Evolutionary conservation across 352 stramenopile genomes (phyloP), one percentile per base, ranked within the genome.

Genomic region (Blastocystis sp.): DNA sequence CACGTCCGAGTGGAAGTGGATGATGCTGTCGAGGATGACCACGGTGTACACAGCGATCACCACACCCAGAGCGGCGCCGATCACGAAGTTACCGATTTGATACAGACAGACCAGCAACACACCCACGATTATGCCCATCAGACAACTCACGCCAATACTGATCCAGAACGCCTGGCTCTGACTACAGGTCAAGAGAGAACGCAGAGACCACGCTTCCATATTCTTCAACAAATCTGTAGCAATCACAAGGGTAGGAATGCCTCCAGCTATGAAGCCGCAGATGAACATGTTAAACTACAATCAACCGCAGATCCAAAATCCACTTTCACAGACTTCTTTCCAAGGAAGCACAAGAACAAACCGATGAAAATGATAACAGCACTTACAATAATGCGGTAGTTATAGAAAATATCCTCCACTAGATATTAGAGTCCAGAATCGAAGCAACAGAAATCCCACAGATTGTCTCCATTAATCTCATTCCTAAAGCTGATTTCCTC

Each of bases 331-430:
- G 73, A 84, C 73, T 84, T 84, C 26, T 66, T 66, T 15, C 73
- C 73, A 7, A 84, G 50, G 73, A 84, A 84, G 73, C 73, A 84
- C 37, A 84, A 23, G 73, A 84, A 84, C 20, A 84, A 55, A 47
- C 73, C 73, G 29, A 84, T 63, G 23, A 64, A 29, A 20, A 84
- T 84, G n/a, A 84, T 64, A 13, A 84, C 73, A 34, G 43, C 73
- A 47, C 62, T 84, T 18, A 84, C 54, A 45, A 84, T 66, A 47
- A 84, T 84, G 34, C 62, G 64, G 39, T 84, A 84, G 8, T 84
- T 47, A 45, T 66, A 66, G 56, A 66, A 84, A 47, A 84, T 41
- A 18, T 69, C 53, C 29, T 84, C 73, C 9, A 84, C 73, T 84
- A 84, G 15, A 8, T 37, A 47, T 84, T 15, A 84, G 15, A 7